Conservation (phyloP, 148 eudicot genomes). For the Polygonum maritimum region DNA sequence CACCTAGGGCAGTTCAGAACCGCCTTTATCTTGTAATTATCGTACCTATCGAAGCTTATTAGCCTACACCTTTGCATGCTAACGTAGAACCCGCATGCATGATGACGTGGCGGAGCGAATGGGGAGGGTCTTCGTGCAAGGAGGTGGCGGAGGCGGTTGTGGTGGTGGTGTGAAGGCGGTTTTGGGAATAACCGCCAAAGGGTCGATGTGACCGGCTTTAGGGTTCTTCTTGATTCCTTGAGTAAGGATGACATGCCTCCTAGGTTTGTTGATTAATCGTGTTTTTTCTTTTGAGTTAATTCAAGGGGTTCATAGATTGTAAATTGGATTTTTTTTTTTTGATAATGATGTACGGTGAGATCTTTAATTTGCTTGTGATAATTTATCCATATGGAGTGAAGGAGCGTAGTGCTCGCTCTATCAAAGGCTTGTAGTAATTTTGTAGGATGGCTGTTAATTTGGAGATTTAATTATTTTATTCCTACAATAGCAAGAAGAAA, state of each 20-base stretch:
- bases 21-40: conserved; percentile 55
- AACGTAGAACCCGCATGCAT: not conserved
- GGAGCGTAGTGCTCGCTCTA: not conserved
- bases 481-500: not conserved
- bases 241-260: not conserved
- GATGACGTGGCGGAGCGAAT: not conserved
- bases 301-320: not conserved
- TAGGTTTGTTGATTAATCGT: not conserved
- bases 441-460: not conserved
- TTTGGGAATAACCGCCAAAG: not conserved
- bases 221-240: conserved; percentile 2
- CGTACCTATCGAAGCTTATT: conserved; percentile 18
- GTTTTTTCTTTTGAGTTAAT: not conserved
- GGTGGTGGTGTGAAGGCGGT: not conserved
- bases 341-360: too few species aligned
- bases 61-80: not conserved
- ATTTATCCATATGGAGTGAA: not conserved
- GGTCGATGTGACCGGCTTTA: not conserved
- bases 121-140: not conserved
- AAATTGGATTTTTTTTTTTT: too few species aligned
- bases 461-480: not conserved
- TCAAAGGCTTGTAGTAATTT: not conserved
- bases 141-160: not conserved
- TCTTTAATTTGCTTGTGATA: not conserved
- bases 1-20: conserved; percentile 78